Evolutionary conservation across 495 filamentous ascomycete genomes (phyloP).

Genomic region (Lasiosphaeria miniovina): DNA sequence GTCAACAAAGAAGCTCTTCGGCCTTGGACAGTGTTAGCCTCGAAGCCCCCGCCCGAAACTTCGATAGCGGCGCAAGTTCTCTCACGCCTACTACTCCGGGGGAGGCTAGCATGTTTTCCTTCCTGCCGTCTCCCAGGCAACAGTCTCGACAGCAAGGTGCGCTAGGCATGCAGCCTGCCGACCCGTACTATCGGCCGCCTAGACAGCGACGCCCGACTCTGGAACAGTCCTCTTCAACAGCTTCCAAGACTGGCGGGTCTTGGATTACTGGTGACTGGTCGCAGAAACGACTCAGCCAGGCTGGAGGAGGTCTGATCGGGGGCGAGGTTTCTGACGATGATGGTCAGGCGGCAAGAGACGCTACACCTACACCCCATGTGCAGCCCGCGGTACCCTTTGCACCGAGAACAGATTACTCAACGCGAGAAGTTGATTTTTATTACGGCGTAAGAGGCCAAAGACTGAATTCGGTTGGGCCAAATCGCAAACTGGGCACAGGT

Average conservation of each 20-base stretch:
- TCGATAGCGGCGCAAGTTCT: slow-evolving; percentile 47
- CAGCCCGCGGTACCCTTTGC: slow-evolving; percentile 27
- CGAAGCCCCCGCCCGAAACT: slow-evolving; percentile 32
- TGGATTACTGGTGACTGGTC: slow-evolving; percentile 52
- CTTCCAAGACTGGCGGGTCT: slow-evolving; percentile 41
- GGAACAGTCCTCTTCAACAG: slow-evolving; percentile 45
- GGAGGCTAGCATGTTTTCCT: slow-evolving; percentile 66
- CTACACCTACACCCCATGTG: slow-evolving; percentile 39
- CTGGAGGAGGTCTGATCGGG: slow-evolving; percentile 24
- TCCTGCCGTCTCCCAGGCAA: slow-evolving; percentile 54
- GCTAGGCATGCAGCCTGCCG: slow-evolving; percentile 51
- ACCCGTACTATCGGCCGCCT: slow-evolving; percentile 84
- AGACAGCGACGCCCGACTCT: slow-evolving; percentile 59
- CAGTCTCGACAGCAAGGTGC: slow-evolving; percentile 39
- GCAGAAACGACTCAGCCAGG: slow-evolving; percentile 42
- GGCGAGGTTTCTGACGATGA: slow-evolving; percentile 38
- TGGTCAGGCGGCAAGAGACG: slow-evolving; percentile 36
- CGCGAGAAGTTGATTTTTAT: slow-evolving; percentile 91
- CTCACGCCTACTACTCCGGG: slow-evolving; percentile 68
- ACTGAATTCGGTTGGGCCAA: slow-evolving; percentile 71
- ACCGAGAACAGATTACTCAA: slow-evolving; percentile 76
- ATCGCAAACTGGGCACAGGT: slow-evolving; percentile 83
- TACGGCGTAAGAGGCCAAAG: slow-evolving; percentile 91
- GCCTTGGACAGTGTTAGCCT: slow-evolving; percentile 42
- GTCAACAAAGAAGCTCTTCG: slow-evolving; percentile 41